A percentile compares a stretch with the other conserved stretches of the same genome.
phyloP scores from a whole-genome alignment of 148 eudicot species.

The Rhododendron vialii region DNA sequence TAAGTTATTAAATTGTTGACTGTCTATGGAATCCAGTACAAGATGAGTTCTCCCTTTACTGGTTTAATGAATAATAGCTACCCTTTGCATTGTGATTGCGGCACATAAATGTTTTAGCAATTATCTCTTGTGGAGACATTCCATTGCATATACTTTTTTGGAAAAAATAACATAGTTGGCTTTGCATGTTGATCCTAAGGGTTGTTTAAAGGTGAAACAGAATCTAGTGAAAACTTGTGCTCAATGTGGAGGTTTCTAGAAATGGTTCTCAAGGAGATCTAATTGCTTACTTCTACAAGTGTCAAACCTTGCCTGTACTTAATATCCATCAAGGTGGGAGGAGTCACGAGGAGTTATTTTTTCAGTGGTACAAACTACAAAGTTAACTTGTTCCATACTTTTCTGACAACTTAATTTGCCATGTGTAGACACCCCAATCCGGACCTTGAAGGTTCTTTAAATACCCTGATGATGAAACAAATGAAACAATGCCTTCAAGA shows the following conservation, averaged over 20 bases:
- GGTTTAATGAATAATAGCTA: not conserved
- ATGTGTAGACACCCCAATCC: too few relatives aligned
- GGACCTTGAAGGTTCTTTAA: too few relatives aligned
- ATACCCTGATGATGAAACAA: too few relatives aligned
- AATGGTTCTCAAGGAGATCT: not conserved
- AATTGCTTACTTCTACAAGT: not conserved
- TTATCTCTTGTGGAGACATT: not conserved
- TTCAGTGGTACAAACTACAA: not conserved
- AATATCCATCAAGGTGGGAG: conserved; percentile 1
- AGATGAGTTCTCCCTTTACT: not conserved
- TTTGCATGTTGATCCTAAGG: not conserved
- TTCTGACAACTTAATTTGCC: not conserved
- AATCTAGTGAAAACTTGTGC: not conserved
- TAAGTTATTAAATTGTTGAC: not conserved
- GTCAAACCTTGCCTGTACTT: not conserved
- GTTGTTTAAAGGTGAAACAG: too few relatives aligned
- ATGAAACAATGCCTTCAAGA: too few relatives aligned
- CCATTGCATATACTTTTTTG: not conserved
- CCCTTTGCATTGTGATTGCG: not conserved
- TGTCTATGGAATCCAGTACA: not conserved
- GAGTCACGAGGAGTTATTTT: not conserved
- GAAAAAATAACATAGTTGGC: not conserved
- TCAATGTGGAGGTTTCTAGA: not conserved
- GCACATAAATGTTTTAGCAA: not conserved
- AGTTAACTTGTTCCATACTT: not conserved